Percentiles rank a stretch among this genome's conserved stretches.
Conservation (phyloP, 441 rosid genomes). For the Gossypium gossypioides region DNA sequence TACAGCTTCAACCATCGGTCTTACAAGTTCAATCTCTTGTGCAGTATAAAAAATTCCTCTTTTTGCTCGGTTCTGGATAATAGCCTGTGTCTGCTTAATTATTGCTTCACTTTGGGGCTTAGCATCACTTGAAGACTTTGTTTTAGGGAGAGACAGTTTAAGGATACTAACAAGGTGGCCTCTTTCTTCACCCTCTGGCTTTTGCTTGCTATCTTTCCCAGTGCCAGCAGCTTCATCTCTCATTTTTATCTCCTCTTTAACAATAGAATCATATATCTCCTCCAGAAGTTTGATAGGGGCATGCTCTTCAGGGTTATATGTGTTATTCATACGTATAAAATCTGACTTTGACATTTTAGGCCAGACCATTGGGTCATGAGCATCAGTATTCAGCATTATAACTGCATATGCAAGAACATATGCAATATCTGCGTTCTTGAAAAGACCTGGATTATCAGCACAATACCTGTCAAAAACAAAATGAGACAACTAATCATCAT, state of each 20-base stretch:
- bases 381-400: constrained; percentile 94
- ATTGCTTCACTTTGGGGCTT: constrained; percentile 83
- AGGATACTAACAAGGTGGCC: constrained; percentile 82
- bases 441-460: constrained; percentile 89
- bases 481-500: constrained; percentile 13
- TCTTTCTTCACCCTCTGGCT: constrained; percentile 83
- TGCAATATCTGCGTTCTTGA: constrained; percentile 94
- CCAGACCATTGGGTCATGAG: constrained; percentile 94
- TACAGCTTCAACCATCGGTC: constrained; percentile 98
- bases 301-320: constrained; percentile 68
- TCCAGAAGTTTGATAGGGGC: constrained; percentile 81
- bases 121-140: constrained; percentile 57
- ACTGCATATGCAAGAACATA: constrained; percentile 98
- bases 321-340: constrained; percentile 76
- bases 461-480: constrained; percentile 69
- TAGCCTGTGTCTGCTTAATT: constrained; percentile 86
- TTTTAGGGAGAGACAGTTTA: constrained; percentile 84
- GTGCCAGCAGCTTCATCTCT: constrained; percentile 60
- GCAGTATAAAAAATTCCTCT: constrained; percentile 85
- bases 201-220: constrained; percentile 52
- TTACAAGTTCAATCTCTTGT: constrained; percentile 66
- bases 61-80: constrained; percentile 70
- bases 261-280: constrained; percentile 94
- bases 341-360: constrained; percentile 97
- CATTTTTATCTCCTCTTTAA: constrained; percentile 88